Percentiles rank a stretch among this genome's conserved stretches.
These are phyloP conservation scores for Fraxinus ornus DNA, from an alignment of 305 asterid genomes.

Conservation along the genomic window DNA sequence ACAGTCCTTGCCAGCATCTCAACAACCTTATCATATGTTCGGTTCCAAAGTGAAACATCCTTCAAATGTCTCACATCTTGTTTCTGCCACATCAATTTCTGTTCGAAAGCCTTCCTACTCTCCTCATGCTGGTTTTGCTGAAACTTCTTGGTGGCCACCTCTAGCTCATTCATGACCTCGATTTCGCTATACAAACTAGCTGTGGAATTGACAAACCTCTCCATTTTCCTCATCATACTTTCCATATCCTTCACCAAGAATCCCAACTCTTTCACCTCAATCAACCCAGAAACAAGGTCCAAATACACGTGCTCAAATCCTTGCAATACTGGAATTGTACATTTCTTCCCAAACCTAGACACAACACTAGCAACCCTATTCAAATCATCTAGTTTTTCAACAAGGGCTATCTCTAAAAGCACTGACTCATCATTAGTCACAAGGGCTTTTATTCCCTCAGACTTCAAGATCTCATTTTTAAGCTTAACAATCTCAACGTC, in stretches of 20 bases:
- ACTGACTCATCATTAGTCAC: constrained; percentile 58
- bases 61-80: constrained; percentile 86
- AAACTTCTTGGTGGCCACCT: constrained; percentile 73
- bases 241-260: constrained; percentile 96
- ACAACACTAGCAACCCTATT: constrained; percentile 70
- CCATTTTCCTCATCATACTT: constrained; percentile 73
- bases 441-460: constrained; percentile 58
- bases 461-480: constrained; percentile 72
- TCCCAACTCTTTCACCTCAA: constrained; percentile 71
- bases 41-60: constrained; percentile 84
- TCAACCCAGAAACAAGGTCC: constrained; percentile 66
- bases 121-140: constrained; percentile 77
- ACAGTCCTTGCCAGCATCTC: constrained; percentile 77
- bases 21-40: constrained; percentile 70
- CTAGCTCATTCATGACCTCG: constrained; percentile 79
- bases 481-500: constrained; percentile 58
- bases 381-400: constrained; percentile 81
- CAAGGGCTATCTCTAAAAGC: constrained; percentile 69
- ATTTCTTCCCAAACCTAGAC: constrained; percentile 90
- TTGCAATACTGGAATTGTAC: constrained; percentile 74
- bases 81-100: constrained; percentile 80
- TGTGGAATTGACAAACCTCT: constrained; percentile 61
- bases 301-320: constrained; percentile 95
- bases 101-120: constrained; percentile 72
- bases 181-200: constrained; percentile 64